Base-by-base conservation (phyloP, 2,329 filamentous ascomycete genomes). In the Xylariomycetidae sp. region DNA sequence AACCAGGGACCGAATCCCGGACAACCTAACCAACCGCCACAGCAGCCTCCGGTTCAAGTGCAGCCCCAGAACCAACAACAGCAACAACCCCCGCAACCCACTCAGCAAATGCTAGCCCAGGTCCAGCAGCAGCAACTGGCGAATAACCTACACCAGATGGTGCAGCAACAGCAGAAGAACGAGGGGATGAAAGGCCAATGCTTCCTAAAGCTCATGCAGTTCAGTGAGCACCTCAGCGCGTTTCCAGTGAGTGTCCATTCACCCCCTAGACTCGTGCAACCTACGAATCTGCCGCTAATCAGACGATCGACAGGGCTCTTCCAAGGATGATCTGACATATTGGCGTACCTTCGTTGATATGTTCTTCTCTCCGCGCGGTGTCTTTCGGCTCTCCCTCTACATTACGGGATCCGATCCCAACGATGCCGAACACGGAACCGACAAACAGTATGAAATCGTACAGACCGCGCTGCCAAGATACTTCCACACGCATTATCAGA, bases 401-500 rank as follows among this genome's bases (percentile, higher is more conserved):
- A 64, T 73, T 27, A 65, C 59, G 26, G 69, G 74, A 14, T 43
- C 42, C 12, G 47, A 51, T 10, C 35, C 43, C 3, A 22, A 44
- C 7, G 64, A 64, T 37, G 76, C 80, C 27, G 71, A 78, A 28
- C 63, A 64, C 22, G 42, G 35, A 8, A 69, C 67, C 13, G 74
- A 82, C 35, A 96, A 94, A 64, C 79, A 84, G 50, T 96, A 89
- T 51, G 89, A 96, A 56, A 88, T 97, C 30, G 77, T 82, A 3
- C 86, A 78, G 38, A 77, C 88, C 4, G 85, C 85, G 1, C 70
- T 98, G 28, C 79, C 90, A 20, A 80, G 90, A 51, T 97, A 92
- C 59, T 96, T 95, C 57, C 80, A 85, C 50, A 89, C 87, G 0
- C 84, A 94, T 51, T 96, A 92, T 56, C 82, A 83, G 37, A 90